Evolutionary conservation across 2,329 filamentous ascomycete genomes (phyloP).

Genomic region (Dactylellina haptotyla): DNA sequence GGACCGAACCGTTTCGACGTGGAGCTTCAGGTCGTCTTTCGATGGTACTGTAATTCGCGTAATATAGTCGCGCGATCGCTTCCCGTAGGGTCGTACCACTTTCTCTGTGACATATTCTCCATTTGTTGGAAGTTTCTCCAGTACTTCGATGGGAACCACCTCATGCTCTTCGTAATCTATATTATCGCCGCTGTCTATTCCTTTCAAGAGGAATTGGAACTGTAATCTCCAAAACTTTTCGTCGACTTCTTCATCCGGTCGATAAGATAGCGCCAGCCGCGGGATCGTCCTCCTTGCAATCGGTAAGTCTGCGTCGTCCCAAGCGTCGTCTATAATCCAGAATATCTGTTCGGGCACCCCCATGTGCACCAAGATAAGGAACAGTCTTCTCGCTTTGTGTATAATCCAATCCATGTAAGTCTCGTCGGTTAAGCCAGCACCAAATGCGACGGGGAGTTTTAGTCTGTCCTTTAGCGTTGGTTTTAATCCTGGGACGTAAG

Average conservation of each 20-base stretch:
- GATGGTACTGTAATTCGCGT: slow-evolving; percentile 41
- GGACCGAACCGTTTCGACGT: slow-evolving; percentile 43
- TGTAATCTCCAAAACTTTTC: slow-evolving; percentile 75
- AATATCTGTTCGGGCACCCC: slow-evolving; percentile 79
- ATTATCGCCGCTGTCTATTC: slow-evolving; percentile 71
- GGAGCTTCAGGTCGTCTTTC: slow-evolving; percentile 36
- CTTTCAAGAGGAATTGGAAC: slow-evolving; percentile 74
- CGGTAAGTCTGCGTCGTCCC: slow-evolving; percentile 80
- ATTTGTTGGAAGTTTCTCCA: slow-evolving; percentile 63
- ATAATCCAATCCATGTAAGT: slow-evolving; percentile 84
- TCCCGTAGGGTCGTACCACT: slow-evolving; percentile 47
- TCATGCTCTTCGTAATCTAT: slow-evolving; percentile 74
- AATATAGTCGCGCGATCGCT: slow-evolving; percentile 34
- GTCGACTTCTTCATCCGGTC: slow-evolving; percentile 68
- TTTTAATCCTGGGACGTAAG: slow-evolving; percentile 49
- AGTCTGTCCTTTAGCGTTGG: slow-evolving; percentile 63
- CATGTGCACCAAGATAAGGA: slow-evolving; percentile 76
- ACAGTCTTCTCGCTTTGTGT: slow-evolving; percentile 74
- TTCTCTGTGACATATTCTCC: slow-evolving; percentile 38
- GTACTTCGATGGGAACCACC: slow-evolving; percentile 74
- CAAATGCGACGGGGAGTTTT: slow-evolving; percentile 73
- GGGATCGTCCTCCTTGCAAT: slow-evolving; percentile 73
- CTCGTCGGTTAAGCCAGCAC: slow-evolving; percentile 74
- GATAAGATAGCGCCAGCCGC: slow-evolving; percentile 72
- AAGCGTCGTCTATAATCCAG: slow-evolving; percentile 77